These are phyloP conservation scores for Cladosporium oxysporum DNA, from an alignment of 2,329 filamentous ascomycete species.

Conservation along the genomic window DNA sequence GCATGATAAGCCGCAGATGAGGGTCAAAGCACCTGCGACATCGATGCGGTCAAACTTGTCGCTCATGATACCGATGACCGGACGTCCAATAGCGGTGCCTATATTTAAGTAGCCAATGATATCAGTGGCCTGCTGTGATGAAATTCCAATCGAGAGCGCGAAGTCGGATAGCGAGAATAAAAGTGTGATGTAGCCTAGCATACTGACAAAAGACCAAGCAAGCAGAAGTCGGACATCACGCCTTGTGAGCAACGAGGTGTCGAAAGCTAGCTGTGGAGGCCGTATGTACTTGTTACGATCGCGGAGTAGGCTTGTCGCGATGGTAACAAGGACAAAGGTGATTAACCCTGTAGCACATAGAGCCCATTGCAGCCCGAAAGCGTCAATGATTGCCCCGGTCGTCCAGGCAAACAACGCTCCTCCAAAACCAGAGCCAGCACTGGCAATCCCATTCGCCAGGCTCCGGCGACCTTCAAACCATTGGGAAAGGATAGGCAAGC, in stretches of 20 bases:
- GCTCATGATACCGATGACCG: conserved; percentile 48
- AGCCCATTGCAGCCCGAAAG: conserved; percentile 42
- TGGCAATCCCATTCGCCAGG: conserved; percentile 44
- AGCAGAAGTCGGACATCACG: conserved; percentile 40
- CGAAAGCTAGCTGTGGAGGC: conserved; percentile 39
- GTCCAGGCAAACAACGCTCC: conserved; percentile 41
- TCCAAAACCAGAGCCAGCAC: conserved; percentile 44
- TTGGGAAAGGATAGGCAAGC: conserved; percentile 41
- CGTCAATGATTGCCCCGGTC: conserved; percentile 40
- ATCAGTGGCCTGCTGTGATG: conserved; percentile 40
- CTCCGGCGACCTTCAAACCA: conserved; percentile 45
- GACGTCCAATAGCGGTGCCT: conserved; percentile 50
- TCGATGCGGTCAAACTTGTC: conserved; percentile 49
- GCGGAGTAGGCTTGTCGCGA: conserved; percentile 36
- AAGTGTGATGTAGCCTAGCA: conserved; percentile 52
- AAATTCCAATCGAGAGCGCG: conserved; percentile 46
- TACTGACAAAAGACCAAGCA: conserved; percentile 46
- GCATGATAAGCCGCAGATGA: conserved; percentile 41
- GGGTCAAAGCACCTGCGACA: conserved; percentile 43
- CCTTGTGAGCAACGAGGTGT: conserved; percentile 36
- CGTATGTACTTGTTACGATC: conserved; percentile 39
- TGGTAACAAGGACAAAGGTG: conserved; percentile 31
- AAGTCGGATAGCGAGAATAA: conserved; percentile 51
- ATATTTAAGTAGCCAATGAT: conserved; percentile 51
- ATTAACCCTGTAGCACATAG: conserved; percentile 43